A percentile compares a stretch with the other conserved stretches of the same genome.
Evolutionary conservation across 2,329 filamentous ascomycete genomes (phyloP).

Genomic region (Akanthomyces lecanii): DNA sequence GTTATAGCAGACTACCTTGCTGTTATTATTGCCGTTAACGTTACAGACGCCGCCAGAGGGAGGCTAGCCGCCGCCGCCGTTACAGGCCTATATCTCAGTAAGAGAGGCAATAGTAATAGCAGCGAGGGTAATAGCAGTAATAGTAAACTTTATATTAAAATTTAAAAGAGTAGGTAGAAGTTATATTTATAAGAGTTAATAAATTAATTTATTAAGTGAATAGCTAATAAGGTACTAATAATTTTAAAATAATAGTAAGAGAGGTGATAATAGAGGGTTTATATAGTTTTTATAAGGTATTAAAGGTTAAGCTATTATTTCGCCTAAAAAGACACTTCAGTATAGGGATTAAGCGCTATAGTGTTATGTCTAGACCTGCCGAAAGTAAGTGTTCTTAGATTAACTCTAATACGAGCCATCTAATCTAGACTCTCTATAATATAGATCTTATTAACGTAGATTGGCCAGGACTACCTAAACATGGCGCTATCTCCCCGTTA

Average conservation of each 20-base stretch:
- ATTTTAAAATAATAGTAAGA: neutral
- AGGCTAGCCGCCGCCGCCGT: neutral
- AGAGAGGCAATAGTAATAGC: neutral
- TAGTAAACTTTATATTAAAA: constrained; percentile 10
- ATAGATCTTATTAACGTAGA: no score
- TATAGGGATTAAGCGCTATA: neutral
- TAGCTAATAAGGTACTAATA: neutral
- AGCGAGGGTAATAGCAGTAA: neutral
- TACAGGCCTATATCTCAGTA: neutral
- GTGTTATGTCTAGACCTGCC: neutral
- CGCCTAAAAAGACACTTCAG: neutral
- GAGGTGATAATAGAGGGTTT: neutral
- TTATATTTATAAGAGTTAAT: neutral
- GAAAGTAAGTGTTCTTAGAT: neutral
- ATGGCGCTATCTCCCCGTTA: neutral
- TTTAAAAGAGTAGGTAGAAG: neutral
- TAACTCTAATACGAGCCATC: neutral
- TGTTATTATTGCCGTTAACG: neutral
- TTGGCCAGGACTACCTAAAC: neutral
- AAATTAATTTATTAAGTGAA: neutral
- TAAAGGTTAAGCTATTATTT: neutral
- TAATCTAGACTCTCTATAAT: no score
- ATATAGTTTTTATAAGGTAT: neutral
- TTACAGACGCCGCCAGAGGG: neutral
- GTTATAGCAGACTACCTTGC: constrained; percentile 6